Conservation (phyloP, 2,329 filamentous ascomycete genomes). For the Venturia asperata region DNA sequence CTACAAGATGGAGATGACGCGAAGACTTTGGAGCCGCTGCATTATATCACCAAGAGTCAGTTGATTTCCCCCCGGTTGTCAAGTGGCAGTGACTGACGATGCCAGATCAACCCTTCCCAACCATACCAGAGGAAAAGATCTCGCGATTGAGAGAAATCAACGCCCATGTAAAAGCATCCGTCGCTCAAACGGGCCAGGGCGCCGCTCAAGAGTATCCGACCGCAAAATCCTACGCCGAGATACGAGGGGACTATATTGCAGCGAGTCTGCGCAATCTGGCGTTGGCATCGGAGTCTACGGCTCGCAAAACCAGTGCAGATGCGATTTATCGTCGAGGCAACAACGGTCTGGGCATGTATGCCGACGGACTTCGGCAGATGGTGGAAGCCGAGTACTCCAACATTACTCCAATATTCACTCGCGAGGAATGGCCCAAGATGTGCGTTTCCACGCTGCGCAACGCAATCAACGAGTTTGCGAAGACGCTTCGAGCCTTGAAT, state of each 20-base stretch:
- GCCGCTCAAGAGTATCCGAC: slow-evolving; percentile 55
- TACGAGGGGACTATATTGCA: slow-evolving; percentile 80
- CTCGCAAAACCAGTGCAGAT: slow-evolving; percentile 62
- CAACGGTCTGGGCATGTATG: slow-evolving; percentile 86
- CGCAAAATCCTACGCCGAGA: slow-evolving; percentile 77
- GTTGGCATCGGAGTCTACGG: slow-evolving; percentile 74
- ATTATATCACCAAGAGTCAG: slow-evolving; percentile 83
- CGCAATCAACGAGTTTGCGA: slow-evolving; percentile 72
- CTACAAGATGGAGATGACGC: slow-evolving; percentile 62
- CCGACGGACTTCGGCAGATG: slow-evolving; percentile 77
- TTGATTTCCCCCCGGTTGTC: background rate
- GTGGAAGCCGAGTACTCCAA: slow-evolving; percentile 87
- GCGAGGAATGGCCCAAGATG: slow-evolving; percentile 75
- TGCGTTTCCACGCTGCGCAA: slow-evolving; percentile 72
- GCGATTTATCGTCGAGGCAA: slow-evolving; percentile 74
- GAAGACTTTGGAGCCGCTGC: slow-evolving; percentile 75
- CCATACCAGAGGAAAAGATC: slow-evolving; percentile 67
- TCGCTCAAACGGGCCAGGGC: slow-evolving; percentile 41
- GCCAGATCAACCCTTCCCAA: slow-evolving; percentile 65
- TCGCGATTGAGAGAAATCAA: slow-evolving; percentile 74
- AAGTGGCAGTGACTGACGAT: slow-evolving; percentile 18
- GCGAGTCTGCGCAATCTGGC: slow-evolving; percentile 78
- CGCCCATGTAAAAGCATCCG: slow-evolving; percentile 60
- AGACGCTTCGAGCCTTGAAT: slow-evolving; percentile 83
- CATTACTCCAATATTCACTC: slow-evolving; percentile 76